Base-by-base conservation (phyloP, 108 stramenopile species). In the Skeletonema marinoi region DNA sequence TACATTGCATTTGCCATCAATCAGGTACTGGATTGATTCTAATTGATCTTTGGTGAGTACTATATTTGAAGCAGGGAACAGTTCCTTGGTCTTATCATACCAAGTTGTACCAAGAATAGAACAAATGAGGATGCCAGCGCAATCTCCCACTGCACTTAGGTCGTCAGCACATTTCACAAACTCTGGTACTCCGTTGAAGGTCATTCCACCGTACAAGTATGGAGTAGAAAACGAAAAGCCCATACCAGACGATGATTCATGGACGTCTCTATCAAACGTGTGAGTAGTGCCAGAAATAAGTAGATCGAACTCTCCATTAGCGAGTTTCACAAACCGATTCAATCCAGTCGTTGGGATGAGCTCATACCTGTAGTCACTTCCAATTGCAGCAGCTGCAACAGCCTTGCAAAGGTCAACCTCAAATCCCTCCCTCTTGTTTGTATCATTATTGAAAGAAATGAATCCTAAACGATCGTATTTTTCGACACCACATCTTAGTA, bases 241-340 rank as follows among this genome's bases (percentile, higher is more conserved):
- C 10, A 35, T 19, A 33, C 33, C 48, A 11, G 75, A 70, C 35
- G 74, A 70, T 5, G 69, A 61, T 42, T 76, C 75, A 14, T 59
- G 16, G 19, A 80, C 74, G 33, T 78, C 72, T 8, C 83, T 66
- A 54, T 78, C 78, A 73, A 78, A 63, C 51, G 83, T 84, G 60
- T 71, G 66, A 7, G 78, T 78, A 2, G 81, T 76, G 25, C 59
- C 32, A 6, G 71, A 46, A 3, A 33, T 32, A 11, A 84, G 25
- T 1, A 79, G 48, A 33, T 79, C 78, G 6, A 74, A 14, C 9
- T 17, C 14, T 3, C n/a, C 46, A 32, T 12, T 14, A 11, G 44
- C 44, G 3, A 46, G 14, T 16, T 14, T 64, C 39, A 30, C 7
- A 12, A 48, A 78, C 14, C 41, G 32, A 19, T 41, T 14, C 3